Evolutionary conservation across 805 yeast genomes (phyloP).

Genomic region (Candida coquimbonensis): DNA sequence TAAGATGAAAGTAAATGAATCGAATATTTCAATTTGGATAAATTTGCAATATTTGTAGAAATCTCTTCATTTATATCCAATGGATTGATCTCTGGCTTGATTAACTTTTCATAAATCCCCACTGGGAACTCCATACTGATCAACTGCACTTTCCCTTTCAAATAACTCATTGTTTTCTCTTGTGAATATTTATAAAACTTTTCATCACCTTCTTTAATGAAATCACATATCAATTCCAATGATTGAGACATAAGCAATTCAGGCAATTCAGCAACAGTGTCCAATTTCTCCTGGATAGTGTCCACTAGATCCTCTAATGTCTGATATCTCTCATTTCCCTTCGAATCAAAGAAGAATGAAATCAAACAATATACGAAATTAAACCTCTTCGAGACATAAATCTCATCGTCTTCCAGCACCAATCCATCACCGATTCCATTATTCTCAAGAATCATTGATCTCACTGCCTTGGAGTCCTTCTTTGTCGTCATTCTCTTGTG

Average conservation of each 20-base stretch:
- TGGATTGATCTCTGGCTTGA: slow-evolving; percentile 24
- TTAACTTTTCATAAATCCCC: slow-evolving; percentile 22
- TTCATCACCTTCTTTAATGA: slow-evolving; percentile 37
- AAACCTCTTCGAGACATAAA: slow-evolving; percentile 35
- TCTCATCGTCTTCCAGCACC: slow-evolving; percentile 33
- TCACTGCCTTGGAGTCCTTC: slow-evolving; percentile 28
- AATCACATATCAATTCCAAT: slow-evolving; percentile 32
- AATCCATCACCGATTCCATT: slow-evolving; percentile 24
- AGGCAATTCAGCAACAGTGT: slow-evolving; percentile 11
- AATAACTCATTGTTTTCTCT: slow-evolving; percentile 29
- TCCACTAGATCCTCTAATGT: slow-evolving; percentile 40
- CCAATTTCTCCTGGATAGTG: slow-evolving; percentile 18
- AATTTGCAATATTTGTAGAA: slow-evolving; percentile 29
- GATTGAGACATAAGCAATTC: slow-evolving; percentile 8
- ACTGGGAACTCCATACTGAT: slow-evolving; percentile 33
- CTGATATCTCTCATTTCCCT: slow-evolving; percentile 18
- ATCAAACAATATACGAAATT: slow-evolving; percentile 35
- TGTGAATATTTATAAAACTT: slow-evolving; percentile 37
- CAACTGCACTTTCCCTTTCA: slow-evolving; percentile 32
- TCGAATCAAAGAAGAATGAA: slow-evolving; percentile 26
- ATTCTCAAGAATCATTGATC: slow-evolving; percentile 28
- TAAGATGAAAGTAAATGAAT: slow-evolving; percentile 43
- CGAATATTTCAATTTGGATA: slow-evolving; percentile 33
- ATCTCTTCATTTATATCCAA: slow-evolving; percentile 24
- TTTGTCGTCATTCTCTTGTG: slow-evolving; percentile 23